These are phyloP conservation scores for Penicillium cosmopolitanum DNA, from an alignment of 495 filamentous ascomycete genomes.

Conservation along the genomic window DNA sequence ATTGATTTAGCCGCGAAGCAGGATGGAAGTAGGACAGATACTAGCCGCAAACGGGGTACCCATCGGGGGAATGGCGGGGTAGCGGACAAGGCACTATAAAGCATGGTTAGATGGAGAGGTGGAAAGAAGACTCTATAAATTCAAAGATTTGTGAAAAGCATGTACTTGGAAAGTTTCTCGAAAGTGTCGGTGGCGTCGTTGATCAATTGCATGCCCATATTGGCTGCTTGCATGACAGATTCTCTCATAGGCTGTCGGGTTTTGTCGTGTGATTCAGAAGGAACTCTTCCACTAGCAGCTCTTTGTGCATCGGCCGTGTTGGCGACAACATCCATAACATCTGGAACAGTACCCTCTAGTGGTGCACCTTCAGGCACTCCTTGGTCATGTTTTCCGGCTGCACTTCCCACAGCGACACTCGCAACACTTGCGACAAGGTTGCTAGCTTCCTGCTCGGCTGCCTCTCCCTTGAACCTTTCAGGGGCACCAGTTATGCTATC, in stretches of 20 bases:
- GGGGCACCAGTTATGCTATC: constrained; percentile 81
- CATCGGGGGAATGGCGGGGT: constrained; percentile 74
- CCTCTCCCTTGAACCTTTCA: constrained; percentile 82
- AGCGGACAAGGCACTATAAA: constrained; percentile 68
- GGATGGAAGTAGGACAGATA: constrained; percentile 59
- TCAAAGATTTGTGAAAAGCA: constrained; percentile 4
- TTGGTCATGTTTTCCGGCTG: constrained; percentile 70
- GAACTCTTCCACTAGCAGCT: constrained; percentile 47
- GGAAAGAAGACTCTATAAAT: not conserved
- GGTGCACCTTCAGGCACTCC: constrained; percentile 48
- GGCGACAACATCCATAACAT: constrained; percentile 61
- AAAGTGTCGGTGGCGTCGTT: constrained; percentile 76
- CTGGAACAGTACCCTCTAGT: constrained; percentile 56
- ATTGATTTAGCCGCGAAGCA: constrained; percentile 62
- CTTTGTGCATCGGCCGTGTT: constrained; percentile 61
- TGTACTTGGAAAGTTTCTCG: constrained; percentile 79
- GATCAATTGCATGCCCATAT: constrained; percentile 73
- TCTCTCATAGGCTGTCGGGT: constrained; percentile 80
- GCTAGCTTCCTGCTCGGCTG: constrained; percentile 81
- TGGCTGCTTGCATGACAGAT: constrained; percentile 73
- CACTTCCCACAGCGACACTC: constrained; percentile 72
- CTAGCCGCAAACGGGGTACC: constrained; percentile 63
- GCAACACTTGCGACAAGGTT: constrained; percentile 79
- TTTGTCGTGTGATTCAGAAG: constrained; percentile 65
- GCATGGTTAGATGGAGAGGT: not conserved